These are phyloP conservation scores for Podospora tetraspora DNA, from an alignment of 495 filamentous ascomycete genomes.

Conservation along the genomic window DNA sequence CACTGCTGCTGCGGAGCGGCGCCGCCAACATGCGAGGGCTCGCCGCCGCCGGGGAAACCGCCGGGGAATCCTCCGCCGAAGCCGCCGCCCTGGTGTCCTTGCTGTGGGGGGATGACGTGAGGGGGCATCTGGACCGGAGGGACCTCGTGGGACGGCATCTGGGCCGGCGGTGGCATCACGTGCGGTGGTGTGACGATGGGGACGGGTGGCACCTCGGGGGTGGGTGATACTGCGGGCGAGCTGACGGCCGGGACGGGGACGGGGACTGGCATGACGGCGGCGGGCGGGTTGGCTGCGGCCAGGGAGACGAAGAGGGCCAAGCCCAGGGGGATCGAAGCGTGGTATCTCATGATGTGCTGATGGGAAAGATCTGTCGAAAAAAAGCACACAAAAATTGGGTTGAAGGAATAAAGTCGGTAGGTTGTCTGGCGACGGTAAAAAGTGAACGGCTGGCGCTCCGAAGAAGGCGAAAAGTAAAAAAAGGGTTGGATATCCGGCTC, in stretches of 20 bases:
- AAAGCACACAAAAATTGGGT: slow-evolving; percentile 3
- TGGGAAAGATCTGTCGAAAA: not conserved
- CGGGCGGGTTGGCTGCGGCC: slow-evolving; percentile 11
- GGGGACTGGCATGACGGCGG: slow-evolving; percentile 1
- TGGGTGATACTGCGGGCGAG: not conserved
- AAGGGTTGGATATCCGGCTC: slow-evolving; percentile 12
- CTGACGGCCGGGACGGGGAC: not conserved
- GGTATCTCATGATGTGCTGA: slow-evolving; percentile 3
- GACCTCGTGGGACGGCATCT: not conserved
- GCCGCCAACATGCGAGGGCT: not conserved
- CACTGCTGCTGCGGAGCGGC: not conserved
- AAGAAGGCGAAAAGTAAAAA: slow-evolving; percentile 13
- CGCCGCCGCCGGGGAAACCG: not conserved
- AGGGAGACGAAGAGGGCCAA: slow-evolving; percentile 9
- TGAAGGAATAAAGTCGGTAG: slow-evolving; percentile 13
- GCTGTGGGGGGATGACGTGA: not conserved
- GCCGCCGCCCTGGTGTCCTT: not conserved
- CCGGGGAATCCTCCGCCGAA: slow-evolving; percentile 1
- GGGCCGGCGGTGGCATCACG: not conserved
- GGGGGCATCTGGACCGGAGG: not conserved
- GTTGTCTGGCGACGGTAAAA: slow-evolving; percentile 1
- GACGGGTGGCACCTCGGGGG: not conserved
- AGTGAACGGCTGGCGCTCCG: slow-evolving; percentile 19
- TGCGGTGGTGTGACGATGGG: not conserved
- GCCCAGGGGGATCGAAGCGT: slow-evolving; percentile 4